phyloP scores from a whole-genome alignment of 192 early-diverging fungal species.

The Backusella luteola region DNA sequence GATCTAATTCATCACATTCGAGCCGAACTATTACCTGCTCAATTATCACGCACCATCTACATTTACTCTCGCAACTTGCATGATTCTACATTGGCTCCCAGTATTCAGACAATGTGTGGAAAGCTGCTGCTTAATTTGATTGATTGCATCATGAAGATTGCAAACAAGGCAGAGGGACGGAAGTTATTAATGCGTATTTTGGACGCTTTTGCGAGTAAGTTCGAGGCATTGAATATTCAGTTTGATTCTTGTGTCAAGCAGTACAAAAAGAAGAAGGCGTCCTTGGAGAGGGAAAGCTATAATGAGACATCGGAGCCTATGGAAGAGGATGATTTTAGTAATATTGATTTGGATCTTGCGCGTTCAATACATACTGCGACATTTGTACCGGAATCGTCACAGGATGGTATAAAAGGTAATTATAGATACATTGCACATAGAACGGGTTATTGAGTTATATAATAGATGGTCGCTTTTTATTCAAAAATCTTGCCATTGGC shows the following conservation, averaged over 20 bases:
- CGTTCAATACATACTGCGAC: slow-evolving; percentile 53
- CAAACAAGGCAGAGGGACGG: slow-evolving; percentile 61
- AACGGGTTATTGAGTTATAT: neutral
- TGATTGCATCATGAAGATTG: slow-evolving; percentile 78
- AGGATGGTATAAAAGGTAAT: slow-evolving; percentile 64
- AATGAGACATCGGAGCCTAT: slow-evolving; percentile 2
- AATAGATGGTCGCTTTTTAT: slow-evolving; percentile 77
- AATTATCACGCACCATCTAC: slow-evolving; percentile 82
- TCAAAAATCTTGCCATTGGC: slow-evolving; percentile 87
- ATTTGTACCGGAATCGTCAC: slow-evolving; percentile 43
- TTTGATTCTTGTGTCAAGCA: slow-evolving; percentile 63
- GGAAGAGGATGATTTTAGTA: slow-evolving; percentile 53
- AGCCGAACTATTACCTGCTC: slow-evolving; percentile 71
- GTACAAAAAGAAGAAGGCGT: slow-evolving; percentile 52
- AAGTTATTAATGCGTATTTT: slow-evolving; percentile 80
- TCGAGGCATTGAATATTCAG: slow-evolving; percentile 60
- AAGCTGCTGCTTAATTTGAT: slow-evolving; percentile 90
- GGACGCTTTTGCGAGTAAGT: slow-evolving; percentile 81
- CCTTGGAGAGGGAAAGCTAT: slow-evolving; percentile 22
- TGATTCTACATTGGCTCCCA: slow-evolving; percentile 84
- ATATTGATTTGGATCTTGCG: slow-evolving; percentile 48
- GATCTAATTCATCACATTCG: slow-evolving; percentile 97
- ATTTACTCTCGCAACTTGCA: slow-evolving; percentile 93
- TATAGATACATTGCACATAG: neutral
- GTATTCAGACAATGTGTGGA: slow-evolving; percentile 95